Percentiles rank a stretch among this genome's conserved stretches.
These are phyloP conservation scores for Corylus heterophylla DNA, from an alignment of 306 rosid species.

Conservation along the genomic window DNA sequence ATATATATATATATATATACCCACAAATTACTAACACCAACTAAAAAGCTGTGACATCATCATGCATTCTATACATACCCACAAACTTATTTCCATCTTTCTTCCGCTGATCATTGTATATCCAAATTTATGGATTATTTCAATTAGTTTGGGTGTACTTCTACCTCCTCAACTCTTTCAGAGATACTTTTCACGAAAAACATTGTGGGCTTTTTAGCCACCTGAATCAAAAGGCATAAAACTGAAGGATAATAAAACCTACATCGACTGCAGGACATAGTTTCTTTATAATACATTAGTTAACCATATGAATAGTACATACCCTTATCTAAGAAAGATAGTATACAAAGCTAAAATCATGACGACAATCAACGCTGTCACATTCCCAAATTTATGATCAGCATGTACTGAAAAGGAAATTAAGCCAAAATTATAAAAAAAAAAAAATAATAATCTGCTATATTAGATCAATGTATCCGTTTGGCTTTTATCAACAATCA, in stretches of 20 bases:
- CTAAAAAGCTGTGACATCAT: not conserved
- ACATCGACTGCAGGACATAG: not conserved
- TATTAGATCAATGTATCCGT: not conserved
- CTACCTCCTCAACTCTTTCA: not conserved
- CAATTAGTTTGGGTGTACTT: not conserved
- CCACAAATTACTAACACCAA: too few relatives aligned
- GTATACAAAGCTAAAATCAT: not conserved
- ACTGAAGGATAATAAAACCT: not conserved
- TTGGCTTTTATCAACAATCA: conserved; percentile 6
- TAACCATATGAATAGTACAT: not conserved
- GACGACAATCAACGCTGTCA: not conserved
- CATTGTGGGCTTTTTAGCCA: not conserved
- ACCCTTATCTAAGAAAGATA: not conserved
- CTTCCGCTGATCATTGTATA: not conserved
- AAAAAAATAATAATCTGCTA: not conserved
- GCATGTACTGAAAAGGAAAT: not conserved
- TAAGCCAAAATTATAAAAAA: not conserved
- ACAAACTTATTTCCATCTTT: not conserved
- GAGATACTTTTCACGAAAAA: not conserved
- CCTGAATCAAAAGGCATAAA: not conserved
- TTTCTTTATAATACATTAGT: not conserved
- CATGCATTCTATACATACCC: not conserved
- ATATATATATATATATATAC: too few relatives aligned
- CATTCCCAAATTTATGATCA: not conserved
- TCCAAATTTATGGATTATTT: not conserved